Evolutionary conservation across 257 asterid species (phyloP), one percentile per base, ranked within the genome.

Genomic region (Plantago ovata): DNA sequence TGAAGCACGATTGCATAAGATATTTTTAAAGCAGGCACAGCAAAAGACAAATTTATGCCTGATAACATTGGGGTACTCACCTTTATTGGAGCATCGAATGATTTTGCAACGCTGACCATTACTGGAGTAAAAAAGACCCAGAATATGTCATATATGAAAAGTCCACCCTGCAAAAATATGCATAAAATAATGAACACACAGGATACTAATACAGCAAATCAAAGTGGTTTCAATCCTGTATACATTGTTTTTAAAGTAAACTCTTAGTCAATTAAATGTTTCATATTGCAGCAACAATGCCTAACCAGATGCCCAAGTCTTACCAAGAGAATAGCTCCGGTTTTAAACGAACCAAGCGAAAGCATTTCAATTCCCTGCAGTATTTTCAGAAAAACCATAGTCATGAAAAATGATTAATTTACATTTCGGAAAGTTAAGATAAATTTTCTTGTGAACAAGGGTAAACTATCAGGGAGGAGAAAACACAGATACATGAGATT

Each of bases 61-160:
- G 38, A 63, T n/a, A 10, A 44, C 49, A 56, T 48, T 14, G 38
- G 38, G 44, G 53, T 23, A 66, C 75, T 10, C 24, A 89, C 96
- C 98, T 87, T 92, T 62, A 92, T 92, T 24, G 96, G 98, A 58
- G 98, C 98, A 70, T 92, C 96, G 66, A 92, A 92, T 32, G 96
- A 87, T 69, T 87, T 92, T 28, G 96, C 96, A 43, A 87, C 98
- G 69, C 96, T 87, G 64, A 92, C 96, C 98, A 92, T 92, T 24
- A 91, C 98, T 5, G 98, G 98, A 40, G 98, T 91, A 58, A 91
- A 91, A 76, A 91, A 87, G 51, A 91, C 98, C 98, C 98, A 87
- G 79, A 91, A 91, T 57, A 91, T 87, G 76, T 91, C 96, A 13
- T 91, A 91, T 13, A 87, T 66, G 53, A 92, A 91, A 74, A 92